Conservation (phyloP, 2,329 filamentous ascomycete species). For the Colletotrichum theobromicola region DNA sequence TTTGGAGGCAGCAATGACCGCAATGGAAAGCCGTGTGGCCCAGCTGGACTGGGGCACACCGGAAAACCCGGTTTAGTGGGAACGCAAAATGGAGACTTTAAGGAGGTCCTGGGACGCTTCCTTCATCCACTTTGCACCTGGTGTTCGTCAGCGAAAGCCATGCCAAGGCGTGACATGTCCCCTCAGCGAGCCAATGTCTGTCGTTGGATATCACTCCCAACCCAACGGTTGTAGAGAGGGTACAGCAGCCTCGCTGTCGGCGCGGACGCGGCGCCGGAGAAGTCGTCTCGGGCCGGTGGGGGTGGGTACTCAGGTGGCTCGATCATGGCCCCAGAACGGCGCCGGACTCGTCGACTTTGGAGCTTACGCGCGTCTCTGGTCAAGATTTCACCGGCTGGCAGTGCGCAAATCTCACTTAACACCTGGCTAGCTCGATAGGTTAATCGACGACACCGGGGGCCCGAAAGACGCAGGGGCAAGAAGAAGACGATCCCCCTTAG, state of each 20-base stretch:
- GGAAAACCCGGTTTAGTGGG: background rate
- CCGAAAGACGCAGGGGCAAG: background rate
- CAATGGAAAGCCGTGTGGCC: background rate
- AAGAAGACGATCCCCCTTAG: background rate
- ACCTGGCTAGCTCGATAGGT: background rate
- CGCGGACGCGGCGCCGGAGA: background rate
- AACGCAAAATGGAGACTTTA: background rate
- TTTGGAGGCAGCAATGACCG: background rate
- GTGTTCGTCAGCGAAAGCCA: background rate
- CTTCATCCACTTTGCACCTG: background rate
- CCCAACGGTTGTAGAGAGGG: background rate
- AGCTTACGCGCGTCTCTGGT: slow-evolving; percentile 3
- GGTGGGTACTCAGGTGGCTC: slow-evolving; percentile 1
- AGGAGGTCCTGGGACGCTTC: background rate
- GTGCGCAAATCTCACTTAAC: background rate
- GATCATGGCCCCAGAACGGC: slow-evolving; percentile 10
- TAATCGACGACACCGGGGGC: background rate
- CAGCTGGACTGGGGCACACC: background rate
- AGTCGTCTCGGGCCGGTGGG: slow-evolving; percentile 6
- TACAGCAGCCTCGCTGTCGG: background rate
- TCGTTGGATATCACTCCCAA: background rate
- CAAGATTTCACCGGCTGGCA: background rate
- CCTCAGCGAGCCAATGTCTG: background rate
- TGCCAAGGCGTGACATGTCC: background rate
- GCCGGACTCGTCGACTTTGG: slow-evolving; percentile 1